Conservation (phyloP, 2,329 filamentous ascomycete genomes). For the Neofusicoccum parvum region DNA sequence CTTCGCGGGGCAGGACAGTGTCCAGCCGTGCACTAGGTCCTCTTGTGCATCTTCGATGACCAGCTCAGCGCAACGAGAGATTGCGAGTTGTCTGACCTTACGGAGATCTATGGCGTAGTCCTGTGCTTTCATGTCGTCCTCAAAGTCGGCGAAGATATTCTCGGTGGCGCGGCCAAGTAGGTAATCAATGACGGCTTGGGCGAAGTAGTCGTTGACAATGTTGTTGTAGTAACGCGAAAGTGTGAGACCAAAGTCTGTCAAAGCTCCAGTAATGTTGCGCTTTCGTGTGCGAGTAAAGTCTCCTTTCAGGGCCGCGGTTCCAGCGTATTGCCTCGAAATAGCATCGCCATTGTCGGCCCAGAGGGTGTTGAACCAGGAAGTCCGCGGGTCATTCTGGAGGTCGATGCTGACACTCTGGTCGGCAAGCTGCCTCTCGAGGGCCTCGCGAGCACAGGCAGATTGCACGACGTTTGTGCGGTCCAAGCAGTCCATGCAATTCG, state of each 20-base stretch:
- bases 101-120: conserved; percentile 87
- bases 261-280: conserved; percentile 83
- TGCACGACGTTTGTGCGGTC: conserved; percentile 96
- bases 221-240: conserved; percentile 80
- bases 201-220: conserved; percentile 97
- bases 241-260: conserved; percentile 89
- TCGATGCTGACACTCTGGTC: conserved; percentile 75
- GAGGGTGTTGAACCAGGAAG: conserved; percentile 90
- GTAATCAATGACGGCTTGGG: conserved; percentile 93
- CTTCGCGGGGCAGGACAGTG: conserved; percentile 73
- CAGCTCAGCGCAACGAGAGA: conserved; percentile 84
- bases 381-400: conserved; percentile 74
- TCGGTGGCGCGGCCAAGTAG: conserved; percentile 85
- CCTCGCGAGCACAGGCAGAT: conserved; percentile 82
- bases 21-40: conserved; percentile 88
- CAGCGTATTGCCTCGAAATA: conserved; percentile 93
- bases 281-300: conserved; percentile 93
- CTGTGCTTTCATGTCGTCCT: conserved; percentile 87
- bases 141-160: conserved; percentile 89
- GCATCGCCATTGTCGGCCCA: conserved; percentile 99
- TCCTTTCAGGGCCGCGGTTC: conserved; percentile 92
- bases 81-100: conserved; percentile 83
- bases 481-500: conserved; percentile 98
- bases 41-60: conserved; percentile 77
- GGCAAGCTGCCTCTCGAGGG: conserved; percentile 77